Evolutionary conservation across 108 stramenopile species (phyloP), one percentile per base, ranked within the genome.

Genomic region (Pseudonitzschia multiseries): DNA sequence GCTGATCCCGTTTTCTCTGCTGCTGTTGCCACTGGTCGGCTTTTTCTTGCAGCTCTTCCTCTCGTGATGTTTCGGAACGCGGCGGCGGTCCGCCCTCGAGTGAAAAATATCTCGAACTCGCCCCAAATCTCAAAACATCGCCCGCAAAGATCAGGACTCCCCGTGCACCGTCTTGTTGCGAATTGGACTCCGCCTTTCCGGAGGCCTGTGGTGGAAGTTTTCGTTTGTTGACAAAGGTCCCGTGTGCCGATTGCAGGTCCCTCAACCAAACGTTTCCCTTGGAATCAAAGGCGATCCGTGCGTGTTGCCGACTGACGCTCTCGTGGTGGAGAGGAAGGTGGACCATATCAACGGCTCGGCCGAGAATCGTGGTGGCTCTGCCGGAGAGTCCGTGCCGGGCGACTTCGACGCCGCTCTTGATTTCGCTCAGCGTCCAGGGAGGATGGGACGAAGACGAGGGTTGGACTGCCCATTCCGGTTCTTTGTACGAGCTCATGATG

Each of bases 61-160:
- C 54, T 10, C 20, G 9, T 52, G 59, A 24, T 85, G 88, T 32
- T 24, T 56, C 54, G 9, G 54, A 26, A 8, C 17, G 17, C 54
- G 21, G 24, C 54, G 54, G 54, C 13, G 54, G 54, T 24, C 24
- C 24, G 4, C 90, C 93, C 53, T 89, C 89, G 53, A 93, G 59
- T 42, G 74, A 80, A 74, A 70, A 93, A 3, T 85, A 29, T 21
- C 93, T 72, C 48, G 93, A 89, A 9, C 79, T 80, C 6, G 82
- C 87, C 12, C 93, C 93, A 78, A 91, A 90, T 51, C 74, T 65
- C 26, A 93, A 76, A 5, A 86, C 80, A 76, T 91, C 90, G 4
- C 90, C 90, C 0, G 86, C 87, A 70, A 72, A 87, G n/a, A 93
- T 2, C 69, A 88, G 66, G 57, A 93, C 83, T 5, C 92, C 91